These are phyloP conservation scores for Phytophthora podocarpi DNA, from an alignment of 352 stramenopile genomes.

Conservation along the genomic window DNA sequence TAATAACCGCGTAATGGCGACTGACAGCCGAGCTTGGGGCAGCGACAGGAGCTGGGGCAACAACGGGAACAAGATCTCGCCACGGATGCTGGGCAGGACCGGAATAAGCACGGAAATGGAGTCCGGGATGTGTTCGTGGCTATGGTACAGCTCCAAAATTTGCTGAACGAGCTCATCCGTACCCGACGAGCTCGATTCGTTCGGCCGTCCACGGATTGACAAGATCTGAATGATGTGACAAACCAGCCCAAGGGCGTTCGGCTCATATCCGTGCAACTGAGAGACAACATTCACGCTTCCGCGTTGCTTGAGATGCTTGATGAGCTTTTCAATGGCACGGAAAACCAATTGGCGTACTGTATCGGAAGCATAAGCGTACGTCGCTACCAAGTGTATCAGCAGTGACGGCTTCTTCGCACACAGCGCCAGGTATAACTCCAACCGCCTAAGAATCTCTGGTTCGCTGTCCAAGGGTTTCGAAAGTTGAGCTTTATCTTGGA, in stretches of 20 bases:
- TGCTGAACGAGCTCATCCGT: slow-evolving; percentile 62
- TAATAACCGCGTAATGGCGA: slow-evolving; percentile 74
- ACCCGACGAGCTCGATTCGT: slow-evolving; percentile 40
- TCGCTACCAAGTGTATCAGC: slow-evolving; percentile 57
- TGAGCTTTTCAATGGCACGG: slow-evolving; percentile 83
- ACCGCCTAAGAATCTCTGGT: slow-evolving; percentile 61
- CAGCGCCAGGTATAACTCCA: slow-evolving; percentile 75
- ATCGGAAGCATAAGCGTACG: slow-evolving; percentile 66
- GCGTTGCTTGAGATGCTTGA: slow-evolving; percentile 82
- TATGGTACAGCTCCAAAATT: slow-evolving; percentile 66
- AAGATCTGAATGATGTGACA: slow-evolving; percentile 83
- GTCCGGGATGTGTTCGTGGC: slow-evolving; percentile 60
- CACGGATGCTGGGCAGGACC: slow-evolving; percentile 58
- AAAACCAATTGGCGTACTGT: slow-evolving; percentile 74
- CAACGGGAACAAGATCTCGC: slow-evolving; percentile 63
- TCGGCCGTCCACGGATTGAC: slow-evolving; percentile 42
- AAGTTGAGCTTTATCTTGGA: slow-evolving; percentile 47
- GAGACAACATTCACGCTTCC: slow-evolving; percentile 63
- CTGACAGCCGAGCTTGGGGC: slow-evolving; percentile 54
- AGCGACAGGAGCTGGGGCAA: slow-evolving; percentile 64
- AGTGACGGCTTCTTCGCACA: slow-evolving; percentile 80
- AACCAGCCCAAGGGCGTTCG: slow-evolving; percentile 65
- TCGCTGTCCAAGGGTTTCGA: slow-evolving; percentile 49
- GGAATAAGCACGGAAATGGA: slow-evolving; percentile 76
- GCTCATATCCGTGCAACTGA: slow-evolving; percentile 69